Evolutionary conservation across 2,329 filamentous ascomycete genomes (phyloP).

Genomic region (Aspergillus pseudoviridinutans): DNA sequence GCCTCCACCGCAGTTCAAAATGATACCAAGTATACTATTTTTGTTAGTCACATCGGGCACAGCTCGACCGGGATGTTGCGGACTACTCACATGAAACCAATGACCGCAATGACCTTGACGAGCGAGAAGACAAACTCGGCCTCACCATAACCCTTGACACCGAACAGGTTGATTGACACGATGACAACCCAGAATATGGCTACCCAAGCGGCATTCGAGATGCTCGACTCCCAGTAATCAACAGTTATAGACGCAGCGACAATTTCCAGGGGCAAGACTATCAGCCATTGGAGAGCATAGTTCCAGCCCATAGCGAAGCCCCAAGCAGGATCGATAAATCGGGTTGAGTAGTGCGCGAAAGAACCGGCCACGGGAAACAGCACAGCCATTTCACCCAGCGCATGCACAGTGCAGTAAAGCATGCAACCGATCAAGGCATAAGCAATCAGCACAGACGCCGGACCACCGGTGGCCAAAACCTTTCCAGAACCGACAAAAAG

Average conservation of each 20-base stretch:
- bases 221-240: conserved; percentile 66
- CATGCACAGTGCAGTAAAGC: conserved; percentile 89
- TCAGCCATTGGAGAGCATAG: conserved; percentile 84
- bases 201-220: conserved; percentile 73
- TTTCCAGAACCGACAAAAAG: conserved; percentile 80
- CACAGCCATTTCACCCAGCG: conserved; percentile 86
- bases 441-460: conserved; percentile 72
- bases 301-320: conserved; percentile 96
- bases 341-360: conserved; percentile 86
- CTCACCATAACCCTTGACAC: conserved; percentile 84
- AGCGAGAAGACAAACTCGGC: conserved; percentile 84
- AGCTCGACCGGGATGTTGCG: neutral
- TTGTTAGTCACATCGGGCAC: conserved; percentile 14
- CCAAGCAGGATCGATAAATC: conserved; percentile 91
- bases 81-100: conserved; percentile 73
- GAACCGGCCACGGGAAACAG: conserved; percentile 87
- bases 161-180: conserved; percentile 78
- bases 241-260: conserved; percentile 83
- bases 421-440: conserved; percentile 77
- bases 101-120: conserved; percentile 79
- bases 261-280: conserved; percentile 78
- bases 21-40: conserved; percentile 71
- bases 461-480: conserved; percentile 68
- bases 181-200: conserved; percentile 75
- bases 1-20: conserved; percentile 79